These are phyloP conservation scores for Mucor velutinosus DNA, from an alignment of 371 early-diverging fungal genomes.

Conservation along the genomic window DNA sequence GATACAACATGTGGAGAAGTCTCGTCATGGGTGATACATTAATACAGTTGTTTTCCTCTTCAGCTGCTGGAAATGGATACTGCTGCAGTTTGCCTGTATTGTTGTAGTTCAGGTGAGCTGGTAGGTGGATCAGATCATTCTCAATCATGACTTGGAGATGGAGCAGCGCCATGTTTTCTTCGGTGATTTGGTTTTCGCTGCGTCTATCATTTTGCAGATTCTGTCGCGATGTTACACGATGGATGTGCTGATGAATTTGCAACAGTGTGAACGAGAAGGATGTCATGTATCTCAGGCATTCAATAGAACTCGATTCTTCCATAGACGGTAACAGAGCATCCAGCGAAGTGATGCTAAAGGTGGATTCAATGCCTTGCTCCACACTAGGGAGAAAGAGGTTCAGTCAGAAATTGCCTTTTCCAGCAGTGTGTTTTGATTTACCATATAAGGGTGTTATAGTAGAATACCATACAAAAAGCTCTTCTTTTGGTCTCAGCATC, in stretches of 20 bases:
- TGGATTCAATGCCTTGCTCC: conserved; percentile 25
- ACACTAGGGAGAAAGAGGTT: conserved; percentile 8
- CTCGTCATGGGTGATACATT: conserved; percentile 24
- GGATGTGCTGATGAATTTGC: conserved; percentile 34
- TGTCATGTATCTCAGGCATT: conserved; percentile 27
- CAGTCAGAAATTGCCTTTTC: conserved; percentile 9
- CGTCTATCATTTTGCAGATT: conserved; percentile 35
- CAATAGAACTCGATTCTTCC: not conserved
- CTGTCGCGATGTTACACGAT: conserved; percentile 34
- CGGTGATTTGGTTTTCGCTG: conserved; percentile 32
- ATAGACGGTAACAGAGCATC: conserved; percentile 2
- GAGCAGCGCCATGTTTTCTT: conserved; percentile 36
- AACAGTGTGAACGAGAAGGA: conserved; percentile 28
- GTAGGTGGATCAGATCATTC: conserved; percentile 34
- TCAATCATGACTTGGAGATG: conserved; percentile 25
- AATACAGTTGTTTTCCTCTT: conserved; percentile 3
- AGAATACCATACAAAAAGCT: conserved; percentile 46
- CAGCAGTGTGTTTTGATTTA: conserved; percentile 20
- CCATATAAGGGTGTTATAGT: conserved; percentile 40
- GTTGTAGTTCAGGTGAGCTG: conserved; percentile 37
- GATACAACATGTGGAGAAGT: conserved; percentile 79
- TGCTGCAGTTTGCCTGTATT: not conserved
- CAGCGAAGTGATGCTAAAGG: not conserved
- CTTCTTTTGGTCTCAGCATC: conserved; percentile 38
- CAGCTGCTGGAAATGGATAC: conserved; percentile 22